phyloP scores from a whole-genome alignment of 1,284 basidiomycete species.

The Hymenochaete sp. region DNA sequence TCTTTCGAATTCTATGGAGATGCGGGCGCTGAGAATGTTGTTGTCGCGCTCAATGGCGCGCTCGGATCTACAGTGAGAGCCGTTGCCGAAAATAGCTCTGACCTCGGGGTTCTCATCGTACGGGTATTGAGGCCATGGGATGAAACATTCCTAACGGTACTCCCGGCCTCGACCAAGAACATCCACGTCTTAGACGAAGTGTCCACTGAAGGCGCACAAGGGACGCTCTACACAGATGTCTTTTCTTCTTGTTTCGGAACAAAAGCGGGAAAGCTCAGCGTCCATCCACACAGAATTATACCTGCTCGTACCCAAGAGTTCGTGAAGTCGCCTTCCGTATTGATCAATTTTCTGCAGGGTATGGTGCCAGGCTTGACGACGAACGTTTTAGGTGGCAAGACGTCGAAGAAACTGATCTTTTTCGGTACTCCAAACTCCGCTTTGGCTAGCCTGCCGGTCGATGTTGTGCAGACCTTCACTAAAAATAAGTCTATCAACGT shows the following conservation, averaged over 20 bases:
- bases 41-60: conserved; percentile 64
- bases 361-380: conserved; percentile 24
- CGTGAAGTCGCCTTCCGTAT: conserved; percentile 35
- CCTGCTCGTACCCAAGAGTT: conserved; percentile 48
- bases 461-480: conserved; percentile 53
- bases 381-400: conserved; percentile 22
- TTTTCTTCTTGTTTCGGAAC: conserved; percentile 50
- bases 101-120: conserved; percentile 58
- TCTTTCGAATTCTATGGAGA: conserved; percentile 67
- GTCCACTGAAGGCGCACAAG: conserved; percentile 50
- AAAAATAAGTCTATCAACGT: conserved; percentile 40
- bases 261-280: conserved; percentile 30
- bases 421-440: conserved; percentile 51
- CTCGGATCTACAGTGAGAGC: conserved; percentile 51
- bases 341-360: conserved; percentile 38
- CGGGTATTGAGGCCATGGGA: conserved; percentile 75
- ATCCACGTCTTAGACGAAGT: conserved; percentile 74
- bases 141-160: conserved; percentile 45
- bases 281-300: conserved; percentile 52
- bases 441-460: conserved; percentile 42
- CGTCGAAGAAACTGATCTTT: conserved; percentile 50
- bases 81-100: conserved; percentile 34
- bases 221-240: conserved; percentile 64
- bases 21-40: conserved; percentile 42
- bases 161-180: conserved; percentile 49